Percentiles rank a stretch among this genome's conserved stretches.
Conservation (phyloP, 148 eudicot genomes). For the Camellia granthamiana region DNA sequence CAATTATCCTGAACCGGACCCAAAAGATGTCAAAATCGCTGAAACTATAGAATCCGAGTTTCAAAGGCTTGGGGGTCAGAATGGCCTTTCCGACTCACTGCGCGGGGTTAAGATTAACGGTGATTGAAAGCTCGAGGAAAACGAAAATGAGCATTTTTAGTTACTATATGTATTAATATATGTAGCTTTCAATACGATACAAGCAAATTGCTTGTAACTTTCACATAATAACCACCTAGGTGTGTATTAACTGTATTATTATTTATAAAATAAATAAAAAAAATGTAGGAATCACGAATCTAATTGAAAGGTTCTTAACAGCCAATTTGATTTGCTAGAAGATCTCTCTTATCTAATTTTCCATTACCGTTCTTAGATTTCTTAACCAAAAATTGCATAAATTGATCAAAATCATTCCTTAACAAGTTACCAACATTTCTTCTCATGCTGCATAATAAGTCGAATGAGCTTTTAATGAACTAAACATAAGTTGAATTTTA, state of each 20-base stretch:
- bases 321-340: neutral
- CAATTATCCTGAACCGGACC: conserved; percentile 67
- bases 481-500: too few relatives aligned
- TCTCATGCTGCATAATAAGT: too few relatives aligned
- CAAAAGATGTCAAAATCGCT: conserved; percentile 67
- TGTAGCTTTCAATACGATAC: too few relatives aligned
- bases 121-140: conserved; percentile 26
- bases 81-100: conserved; percentile 41
- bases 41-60: conserved; percentile 66
- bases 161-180: neutral
- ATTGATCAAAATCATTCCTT: too few relatives aligned
- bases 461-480: too few relatives aligned
- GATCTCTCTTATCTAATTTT: neutral
- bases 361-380: too few relatives aligned
- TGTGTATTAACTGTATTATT: neutral
- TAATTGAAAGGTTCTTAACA: neutral
- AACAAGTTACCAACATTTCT: too few relatives aligned
- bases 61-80: conserved; percentile 49
- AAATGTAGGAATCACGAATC: conserved; percentile 1
- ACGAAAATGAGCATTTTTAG: neutral
- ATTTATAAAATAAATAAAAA: neutral
- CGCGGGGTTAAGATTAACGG: conserved; percentile 50
- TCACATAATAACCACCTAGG: neutral
- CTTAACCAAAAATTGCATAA: too few relatives aligned
- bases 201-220: neutral